Conservation (phyloP, 2,329 filamentous ascomycete genomes). For the Aspergillus pseudoglaucus region DNA sequence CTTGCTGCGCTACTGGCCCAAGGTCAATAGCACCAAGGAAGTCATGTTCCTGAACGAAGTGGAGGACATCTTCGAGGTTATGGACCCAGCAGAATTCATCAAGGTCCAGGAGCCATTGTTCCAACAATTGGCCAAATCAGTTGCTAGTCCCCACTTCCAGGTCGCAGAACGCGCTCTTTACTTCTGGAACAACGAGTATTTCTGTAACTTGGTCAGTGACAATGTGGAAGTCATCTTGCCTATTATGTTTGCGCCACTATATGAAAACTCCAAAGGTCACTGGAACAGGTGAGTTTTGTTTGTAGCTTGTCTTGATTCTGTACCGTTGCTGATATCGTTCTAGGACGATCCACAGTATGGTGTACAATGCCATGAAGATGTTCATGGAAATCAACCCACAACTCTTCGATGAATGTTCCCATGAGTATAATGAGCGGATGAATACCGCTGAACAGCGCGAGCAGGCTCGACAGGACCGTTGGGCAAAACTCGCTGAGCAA, state of each 20-base stretch:
- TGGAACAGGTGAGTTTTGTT: conserved; percentile 76
- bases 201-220: conserved; percentile 97
- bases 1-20: conserved; percentile 93
- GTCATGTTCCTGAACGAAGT: conserved; percentile 99
- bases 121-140: conserved; percentile 94
- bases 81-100: conserved; percentile 97
- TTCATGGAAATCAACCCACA: conserved; percentile 99
- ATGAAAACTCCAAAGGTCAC: conserved; percentile 98
- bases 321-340: conserved; percentile 25
- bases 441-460: conserved; percentile 84
- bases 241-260: conserved; percentile 98
- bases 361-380: conserved; percentile 99
- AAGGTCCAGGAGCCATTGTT: conserved; percentile 98
- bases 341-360: conserved; percentile 98
- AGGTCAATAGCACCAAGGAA: conserved; percentile 98
- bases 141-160: conserved; percentile 97
- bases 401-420: conserved; percentile 96
- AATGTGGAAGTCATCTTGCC: conserved; percentile 97
- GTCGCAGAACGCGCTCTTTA: conserved; percentile 95
- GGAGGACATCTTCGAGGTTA: conserved; percentile 98
- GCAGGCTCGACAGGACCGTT: conserved; percentile 73
- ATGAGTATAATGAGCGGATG: conserved; percentile 95
- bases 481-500: conserved; percentile 77
- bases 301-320: background rate
- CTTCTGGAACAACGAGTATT: conserved; percentile 99